These are phyloP conservation scores for Termitomyces sp. DNA, from an alignment of 768 basidiomycete genomes.

Conservation along the genomic window DNA sequence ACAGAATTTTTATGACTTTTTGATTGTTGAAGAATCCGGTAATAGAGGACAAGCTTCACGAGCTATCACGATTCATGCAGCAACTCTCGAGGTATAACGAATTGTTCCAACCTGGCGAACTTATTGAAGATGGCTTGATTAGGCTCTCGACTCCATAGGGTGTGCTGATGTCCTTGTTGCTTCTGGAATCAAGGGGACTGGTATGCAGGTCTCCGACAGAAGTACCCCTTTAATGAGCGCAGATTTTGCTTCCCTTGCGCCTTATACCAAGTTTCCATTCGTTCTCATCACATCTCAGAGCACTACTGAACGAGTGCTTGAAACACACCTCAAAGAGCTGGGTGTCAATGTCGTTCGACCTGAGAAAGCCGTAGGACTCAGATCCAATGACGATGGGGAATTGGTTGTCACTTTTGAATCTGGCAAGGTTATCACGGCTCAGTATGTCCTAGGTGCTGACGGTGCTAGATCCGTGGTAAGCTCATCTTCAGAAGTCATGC, in stretches of 20 bases:
- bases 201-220: conserved; percentile 29
- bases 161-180: conserved; percentile 38
- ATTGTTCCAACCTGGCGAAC: background rate
- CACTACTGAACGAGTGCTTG: conserved; percentile 41
- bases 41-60: conserved; percentile 38
- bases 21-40: conserved; percentile 39
- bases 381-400: conserved; percentile 26
- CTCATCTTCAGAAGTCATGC: background rate
- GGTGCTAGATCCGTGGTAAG: conserved; percentile 45
- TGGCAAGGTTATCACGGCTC: conserved; percentile 40
- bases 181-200: conserved; percentile 31
- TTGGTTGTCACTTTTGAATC: conserved; percentile 46
- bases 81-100: conserved; percentile 46
- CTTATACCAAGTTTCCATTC: conserved; percentile 45
- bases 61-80: conserved; percentile 47
- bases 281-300: conserved; percentile 42
- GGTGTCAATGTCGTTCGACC: conserved; percentile 36
- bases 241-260: conserved; percentile 32
- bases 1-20: conserved; percentile 39
- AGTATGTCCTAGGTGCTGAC: conserved; percentile 52
- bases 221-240: conserved; percentile 25
- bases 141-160: conserved; percentile 47
- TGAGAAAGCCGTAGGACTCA: conserved; percentile 38
- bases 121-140: conserved; percentile 2
- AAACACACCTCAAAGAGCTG: conserved; percentile 28